These are phyloP conservation scores for Paradendryphiella salina DNA, from an alignment of 2,329 filamentous ascomycete genomes.

Conservation along the genomic window DNA sequence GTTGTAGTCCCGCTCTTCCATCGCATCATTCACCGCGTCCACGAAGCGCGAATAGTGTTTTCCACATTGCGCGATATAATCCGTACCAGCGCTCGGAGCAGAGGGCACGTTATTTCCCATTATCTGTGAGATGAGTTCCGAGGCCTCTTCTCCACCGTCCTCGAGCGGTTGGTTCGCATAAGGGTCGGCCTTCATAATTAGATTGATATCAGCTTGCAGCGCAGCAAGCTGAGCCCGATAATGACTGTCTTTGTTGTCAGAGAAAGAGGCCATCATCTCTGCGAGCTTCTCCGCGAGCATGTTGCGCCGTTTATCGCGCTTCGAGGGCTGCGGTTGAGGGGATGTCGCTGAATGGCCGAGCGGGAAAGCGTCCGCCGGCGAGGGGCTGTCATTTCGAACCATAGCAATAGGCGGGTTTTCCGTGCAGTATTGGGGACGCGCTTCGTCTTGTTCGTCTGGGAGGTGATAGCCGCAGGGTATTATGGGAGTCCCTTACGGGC, in stretches of 20 bases:
- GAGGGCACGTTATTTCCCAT: slow-evolving; percentile 48
- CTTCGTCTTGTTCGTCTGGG: slow-evolving; percentile 2
- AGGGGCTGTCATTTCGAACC: slow-evolving; percentile 47
- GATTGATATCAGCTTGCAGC: slow-evolving; percentile 85
- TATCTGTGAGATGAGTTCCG: slow-evolving; percentile 58
- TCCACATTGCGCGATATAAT: slow-evolving; percentile 67
- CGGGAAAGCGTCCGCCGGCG: slow-evolving; percentile 43
- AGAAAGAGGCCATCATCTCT: slow-evolving; percentile 75
- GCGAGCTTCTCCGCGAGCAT: slow-evolving; percentile 78
- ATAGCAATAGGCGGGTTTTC: slow-evolving; percentile 26
- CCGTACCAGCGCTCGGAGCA: slow-evolving; percentile 65
- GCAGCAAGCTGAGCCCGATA: slow-evolving; percentile 89
- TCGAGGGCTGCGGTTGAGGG: slow-evolving; percentile 63
- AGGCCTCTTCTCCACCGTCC: slow-evolving; percentile 67
- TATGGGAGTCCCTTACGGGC: not conserved
- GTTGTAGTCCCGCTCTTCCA: slow-evolving; percentile 84
- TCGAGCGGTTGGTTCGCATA: slow-evolving; percentile 72
- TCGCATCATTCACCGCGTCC: slow-evolving; percentile 80
- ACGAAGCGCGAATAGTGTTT: slow-evolving; percentile 84
- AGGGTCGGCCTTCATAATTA: slow-evolving; percentile 83
- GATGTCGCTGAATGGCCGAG: slow-evolving; percentile 47
- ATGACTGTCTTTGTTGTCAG: slow-evolving; percentile 76
- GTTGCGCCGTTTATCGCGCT: slow-evolving; percentile 87
- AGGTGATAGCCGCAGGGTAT: slow-evolving; percentile 3
- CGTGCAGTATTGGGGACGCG: not conserved